Evolutionary conservation across 495 filamentous ascomycete species (phyloP).

Genomic region (Alectoria sarmentosa): DNA sequence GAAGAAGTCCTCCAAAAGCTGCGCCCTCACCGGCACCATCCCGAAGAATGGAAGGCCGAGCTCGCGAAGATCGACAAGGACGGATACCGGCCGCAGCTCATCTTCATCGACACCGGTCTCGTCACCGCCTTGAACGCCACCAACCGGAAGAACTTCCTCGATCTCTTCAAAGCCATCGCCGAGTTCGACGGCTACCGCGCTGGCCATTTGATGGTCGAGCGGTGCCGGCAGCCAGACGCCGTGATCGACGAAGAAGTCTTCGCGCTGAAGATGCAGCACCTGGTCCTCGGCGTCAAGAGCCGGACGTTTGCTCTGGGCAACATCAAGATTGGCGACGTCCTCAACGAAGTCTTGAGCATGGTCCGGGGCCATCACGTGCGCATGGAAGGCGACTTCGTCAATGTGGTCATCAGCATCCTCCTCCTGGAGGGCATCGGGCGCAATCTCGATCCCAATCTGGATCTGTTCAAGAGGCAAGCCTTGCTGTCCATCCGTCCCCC

Average conservation of each 20-base stretch:
- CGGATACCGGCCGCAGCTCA: conserved; percentile 87
- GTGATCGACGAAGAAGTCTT: conserved; percentile 87
- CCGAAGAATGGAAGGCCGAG: conserved; percentile 61
- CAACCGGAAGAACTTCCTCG: conserved; percentile 89
- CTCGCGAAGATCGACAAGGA: conserved; percentile 76
- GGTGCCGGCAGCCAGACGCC: conserved; percentile 81
- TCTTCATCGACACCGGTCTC: conserved; percentile 96
- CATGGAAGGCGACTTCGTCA: conserved; percentile 96
- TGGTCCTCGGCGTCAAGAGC: conserved; percentile 83
- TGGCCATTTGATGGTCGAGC: conserved; percentile 91
- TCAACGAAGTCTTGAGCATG: conserved; percentile 86
- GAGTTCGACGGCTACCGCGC: conserved; percentile 97
- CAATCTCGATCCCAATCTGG: conserved; percentile 74
- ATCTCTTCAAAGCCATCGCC: conserved; percentile 90
- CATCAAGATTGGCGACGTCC: conserved; percentile 91
- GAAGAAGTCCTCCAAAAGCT: conserved; percentile 76
- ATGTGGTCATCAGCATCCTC: conserved; percentile 92
- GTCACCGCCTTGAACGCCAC: conserved; percentile 85
- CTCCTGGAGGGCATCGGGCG: conserved; percentile 92
- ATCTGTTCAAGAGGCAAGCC: conserved; percentile 72
- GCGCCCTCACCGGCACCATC: conserved; percentile 59
- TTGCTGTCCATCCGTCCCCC: background rate
- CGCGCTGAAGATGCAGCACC: conserved; percentile 91
- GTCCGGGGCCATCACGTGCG: conserved; percentile 90
- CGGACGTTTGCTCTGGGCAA: conserved; percentile 87